These are phyloP conservation scores for Xylaria digitata DNA, from an alignment of 2,329 filamentous ascomycete species.

Conservation along the genomic window DNA sequence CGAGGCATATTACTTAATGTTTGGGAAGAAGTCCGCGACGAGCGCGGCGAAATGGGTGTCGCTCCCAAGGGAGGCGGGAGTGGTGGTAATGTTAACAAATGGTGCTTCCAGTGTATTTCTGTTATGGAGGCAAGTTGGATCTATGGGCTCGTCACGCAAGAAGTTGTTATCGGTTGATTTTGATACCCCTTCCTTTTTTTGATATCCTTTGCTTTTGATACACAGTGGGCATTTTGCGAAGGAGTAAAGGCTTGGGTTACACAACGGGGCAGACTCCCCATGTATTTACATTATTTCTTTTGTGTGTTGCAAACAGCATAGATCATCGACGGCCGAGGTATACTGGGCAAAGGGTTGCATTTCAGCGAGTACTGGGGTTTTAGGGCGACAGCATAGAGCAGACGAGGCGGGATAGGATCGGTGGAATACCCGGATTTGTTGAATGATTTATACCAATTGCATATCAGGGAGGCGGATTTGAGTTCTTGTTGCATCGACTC, in stretches of 20 bases:
- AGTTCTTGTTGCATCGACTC: neutral
- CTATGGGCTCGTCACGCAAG: constrained; percentile 66
- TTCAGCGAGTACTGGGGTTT: constrained; percentile 30
- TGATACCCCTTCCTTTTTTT: constrained; percentile 36
- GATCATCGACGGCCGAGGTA: constrained; percentile 15
- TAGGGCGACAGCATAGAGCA: constrained; percentile 28
- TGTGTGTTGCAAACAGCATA: constrained; percentile 23
- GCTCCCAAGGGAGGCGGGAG: constrained; percentile 64
- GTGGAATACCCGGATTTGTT: constrained; percentile 4
- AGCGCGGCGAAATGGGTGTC: constrained; percentile 65
- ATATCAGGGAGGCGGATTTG: constrained; percentile 2
- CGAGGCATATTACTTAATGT: constrained; percentile 90
- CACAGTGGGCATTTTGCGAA: constrained; percentile 17
- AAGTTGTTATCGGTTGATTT: constrained; percentile 58
- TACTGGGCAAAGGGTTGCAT: constrained; percentile 33
- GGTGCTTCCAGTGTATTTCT: constrained; percentile 71
- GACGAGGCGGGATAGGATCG: constrained; percentile 9
- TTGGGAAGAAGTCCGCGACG: constrained; percentile 80
- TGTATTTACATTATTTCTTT: constrained; percentile 24
- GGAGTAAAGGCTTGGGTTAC: constrained; percentile 17
- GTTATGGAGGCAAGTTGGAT: constrained; percentile 67
- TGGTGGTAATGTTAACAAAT: constrained; percentile 67
- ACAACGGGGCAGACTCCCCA: constrained; percentile 2
- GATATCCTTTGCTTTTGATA: constrained; percentile 18
- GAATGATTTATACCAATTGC: constrained; percentile 13